A percentile compares a stretch with the other conserved stretches of the same genome.
phyloP scores from a whole-genome alignment of 257 asterid species.

The Perilla frutescens region DNA sequence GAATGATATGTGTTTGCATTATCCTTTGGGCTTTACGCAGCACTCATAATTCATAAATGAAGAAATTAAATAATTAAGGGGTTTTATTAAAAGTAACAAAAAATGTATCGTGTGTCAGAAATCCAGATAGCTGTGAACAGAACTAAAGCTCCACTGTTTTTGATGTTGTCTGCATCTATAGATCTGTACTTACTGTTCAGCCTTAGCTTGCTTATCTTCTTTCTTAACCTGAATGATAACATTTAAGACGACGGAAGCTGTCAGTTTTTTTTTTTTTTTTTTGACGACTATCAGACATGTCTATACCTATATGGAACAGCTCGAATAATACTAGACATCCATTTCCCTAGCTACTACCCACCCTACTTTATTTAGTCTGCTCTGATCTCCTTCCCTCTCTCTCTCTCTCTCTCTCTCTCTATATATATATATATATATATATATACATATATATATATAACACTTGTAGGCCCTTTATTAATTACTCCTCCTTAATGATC shows the following conservation, averaged over 20 bases:
- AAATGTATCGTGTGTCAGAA: slow-evolving; percentile 19
- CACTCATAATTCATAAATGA: no score
- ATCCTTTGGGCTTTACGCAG: slow-evolving; percentile 23
- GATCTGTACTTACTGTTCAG: slow-evolving; percentile 30
- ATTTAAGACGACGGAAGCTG: slow-evolving; percentile 32
- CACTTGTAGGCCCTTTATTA: no score
- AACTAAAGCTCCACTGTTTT: slow-evolving; percentile 31
- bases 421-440: background rate
- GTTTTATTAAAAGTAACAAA: background rate
- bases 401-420: background rate
- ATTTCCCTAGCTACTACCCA: slow-evolving; percentile 1
- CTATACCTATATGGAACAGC: slow-evolving; percentile 31
- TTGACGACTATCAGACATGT: background rate
- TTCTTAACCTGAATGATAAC: slow-evolving; percentile 25
- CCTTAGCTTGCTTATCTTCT: slow-evolving; percentile 8
- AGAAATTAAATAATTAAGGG: no score
- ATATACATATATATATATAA: background rate
- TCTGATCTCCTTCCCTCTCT: no score
- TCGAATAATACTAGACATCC: slow-evolving; percentile 34
- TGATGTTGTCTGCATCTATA: slow-evolving; percentile 34
- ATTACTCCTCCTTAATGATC: no score
- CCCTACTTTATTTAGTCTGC: background rate
- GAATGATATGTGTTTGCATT: background rate
- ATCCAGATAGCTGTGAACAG: slow-evolving; percentile 26
- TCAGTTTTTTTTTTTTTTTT: background rate